Conservation (phyloP, 352 stramenopile species). For the Bremia lactucae region DNA sequence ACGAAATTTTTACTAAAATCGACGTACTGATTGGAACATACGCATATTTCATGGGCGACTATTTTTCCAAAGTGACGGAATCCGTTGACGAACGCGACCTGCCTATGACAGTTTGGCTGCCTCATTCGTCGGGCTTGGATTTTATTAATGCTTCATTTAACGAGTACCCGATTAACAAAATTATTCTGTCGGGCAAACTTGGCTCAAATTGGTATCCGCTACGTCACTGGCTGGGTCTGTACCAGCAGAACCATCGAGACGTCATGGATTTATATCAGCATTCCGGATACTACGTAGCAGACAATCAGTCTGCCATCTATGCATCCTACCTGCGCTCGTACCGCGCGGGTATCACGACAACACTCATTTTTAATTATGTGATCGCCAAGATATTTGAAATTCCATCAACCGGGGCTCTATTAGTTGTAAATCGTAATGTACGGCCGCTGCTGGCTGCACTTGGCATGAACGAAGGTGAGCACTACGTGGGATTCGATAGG, state of each 20-base stretch:
- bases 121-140: conserved; percentile 49
- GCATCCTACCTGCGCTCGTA: conserved; percentile 65
- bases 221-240: conserved; percentile 52
- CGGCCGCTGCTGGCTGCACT: conserved; percentile 37
- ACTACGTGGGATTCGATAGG: conserved; percentile 58
- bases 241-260: conserved; percentile 29
- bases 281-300: conserved; percentile 33
- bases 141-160: conserved; percentile 59
- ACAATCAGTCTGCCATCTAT: conserved; percentile 57
- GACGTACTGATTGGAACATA: conserved; percentile 68
- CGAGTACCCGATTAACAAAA: conserved; percentile 60
- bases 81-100: conserved; percentile 45
- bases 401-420: conserved; percentile 47
- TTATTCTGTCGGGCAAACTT: conserved; percentile 48
- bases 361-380: conserved; percentile 65
- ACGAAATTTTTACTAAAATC: conserved; percentile 50
- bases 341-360: conserved; percentile 59
- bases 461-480: conserved; percentile 40
- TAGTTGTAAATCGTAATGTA: conserved; percentile 59
- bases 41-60: conserved; percentile 70
- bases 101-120: conserved; percentile 53
- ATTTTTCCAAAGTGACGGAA: conserved; percentile 47
- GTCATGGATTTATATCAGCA: conserved; percentile 63
- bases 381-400: conserved; percentile 80
- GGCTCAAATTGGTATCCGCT: conserved; percentile 52